Evolutionary conservation across 2,329 filamentous ascomycete species (phyloP), one percentile per base, ranked within the genome.

Genomic region (Neoscytalidium dimidiatum): DNA sequence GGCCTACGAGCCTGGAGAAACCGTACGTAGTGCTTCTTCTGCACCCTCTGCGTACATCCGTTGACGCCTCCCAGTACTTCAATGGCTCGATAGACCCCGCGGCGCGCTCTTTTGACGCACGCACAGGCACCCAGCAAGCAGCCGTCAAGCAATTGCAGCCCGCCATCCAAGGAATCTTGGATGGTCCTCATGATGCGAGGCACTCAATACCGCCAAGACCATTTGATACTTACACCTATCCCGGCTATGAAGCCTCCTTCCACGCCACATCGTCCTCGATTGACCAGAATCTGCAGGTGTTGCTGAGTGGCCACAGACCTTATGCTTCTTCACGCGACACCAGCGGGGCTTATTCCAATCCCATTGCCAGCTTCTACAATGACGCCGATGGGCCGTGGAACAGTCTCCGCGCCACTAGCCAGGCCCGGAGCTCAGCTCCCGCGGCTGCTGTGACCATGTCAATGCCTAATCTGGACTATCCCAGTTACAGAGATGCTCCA

Each of bases 401-500:
- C 38, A 64, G 61, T 17, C 23, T 64, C 23, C 48, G 49, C 38
- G 61, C 61, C 23, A 52, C 49, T 19, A 64, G 38, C 41, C 56
- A 60, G 41, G 56, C 56, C 17, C 41, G 41, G 41, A 23, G n/a
- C 56, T 46, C 41, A 3, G 21, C 56, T 4, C 7, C 53, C 35
- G 44, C 41, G 5, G 38, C 38, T 26, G 11, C 56, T 2, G 29
- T 62, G 43, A 14, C 58, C 11, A 44, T 62, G 29, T 44, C 57
- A 7, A 43, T 38, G 1, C 53, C 56, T 17, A 68, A 67, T 29
- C 56, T 67, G 49, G 66, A 69, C n/a, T 72, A 68, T 38, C 51
- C 52, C 52, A 29, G 53, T 17, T 71, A 70, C 41, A 69, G 68
- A 33, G 66, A 68, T 21, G 57, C 58, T 8, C 67, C 69, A 43